These are phyloP conservation scores for Tripterygium wilfordii DNA, from an alignment of 177 flowering plant genomes.

Conservation along the genomic window DNA sequence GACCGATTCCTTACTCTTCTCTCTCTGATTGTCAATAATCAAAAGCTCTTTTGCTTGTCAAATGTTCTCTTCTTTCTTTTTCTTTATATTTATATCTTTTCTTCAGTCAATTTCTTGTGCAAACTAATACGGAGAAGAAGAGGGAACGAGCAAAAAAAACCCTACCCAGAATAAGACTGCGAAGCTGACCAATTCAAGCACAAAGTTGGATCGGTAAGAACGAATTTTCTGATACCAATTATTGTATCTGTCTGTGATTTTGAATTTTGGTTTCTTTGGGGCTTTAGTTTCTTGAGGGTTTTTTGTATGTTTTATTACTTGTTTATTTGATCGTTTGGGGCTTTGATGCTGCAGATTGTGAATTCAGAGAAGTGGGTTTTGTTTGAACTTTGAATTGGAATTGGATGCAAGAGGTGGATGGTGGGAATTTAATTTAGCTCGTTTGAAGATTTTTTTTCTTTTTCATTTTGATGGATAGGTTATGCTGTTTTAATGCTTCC, in stretches of 20 bases:
- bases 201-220: too few species aligned
- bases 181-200: not conserved
- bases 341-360: conserved; percentile 14
- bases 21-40: not conserved
- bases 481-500: conserved; percentile 20
- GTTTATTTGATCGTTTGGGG: not conserved
- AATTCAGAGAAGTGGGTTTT: conserved; percentile 8
- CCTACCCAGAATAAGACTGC: not conserved
- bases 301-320: not conserved
- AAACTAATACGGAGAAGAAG: conserved; percentile 2
- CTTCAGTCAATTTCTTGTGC: conserved; percentile 14
- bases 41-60: not conserved
- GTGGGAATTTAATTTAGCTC: conserved; percentile 4
- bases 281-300: conserved; percentile 8
- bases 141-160: not conserved
- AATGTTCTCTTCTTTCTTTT: not conserved
- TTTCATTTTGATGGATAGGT: conserved; percentile 15
- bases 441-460: not conserved
- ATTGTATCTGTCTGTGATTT: too few species aligned
- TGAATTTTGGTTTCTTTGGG: too few species aligned
- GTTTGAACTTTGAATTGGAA: conserved; percentile 5
- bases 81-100: not conserved
- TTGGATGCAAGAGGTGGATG: conserved; percentile 4
- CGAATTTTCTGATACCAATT: too few species aligned
- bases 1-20: too few species aligned